Evolutionary conservation across 2,329 filamentous ascomycete species (phyloP).

Genomic region (Diaporthe velutina): DNA sequence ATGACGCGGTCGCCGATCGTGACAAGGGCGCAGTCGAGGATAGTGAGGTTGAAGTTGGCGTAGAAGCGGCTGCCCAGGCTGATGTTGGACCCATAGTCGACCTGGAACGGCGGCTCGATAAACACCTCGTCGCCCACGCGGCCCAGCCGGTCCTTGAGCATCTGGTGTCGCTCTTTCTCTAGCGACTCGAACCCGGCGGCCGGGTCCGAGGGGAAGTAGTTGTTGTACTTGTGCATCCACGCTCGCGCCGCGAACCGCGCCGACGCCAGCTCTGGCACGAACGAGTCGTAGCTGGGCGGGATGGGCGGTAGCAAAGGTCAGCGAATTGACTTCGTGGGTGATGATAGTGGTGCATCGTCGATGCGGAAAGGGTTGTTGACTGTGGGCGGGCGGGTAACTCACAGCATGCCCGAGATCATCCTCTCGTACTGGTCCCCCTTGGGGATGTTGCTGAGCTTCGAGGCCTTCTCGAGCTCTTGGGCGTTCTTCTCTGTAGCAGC

Average conservation of each 20-base stretch:
- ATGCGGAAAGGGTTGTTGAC: not conserved
- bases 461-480: conserved; percentile 55
- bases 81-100: conserved; percentile 77
- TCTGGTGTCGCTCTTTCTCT: conserved; percentile 53
- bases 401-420: conserved; percentile 75
- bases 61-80: conserved; percentile 72
- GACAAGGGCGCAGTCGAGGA: conserved; percentile 81
- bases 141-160: conserved; percentile 65
- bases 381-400: conserved; percentile 41
- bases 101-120: conserved; percentile 71
- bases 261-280: conserved; percentile 59
- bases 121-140: conserved; percentile 64
- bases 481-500: conserved; percentile 47
- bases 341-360: not conserved
- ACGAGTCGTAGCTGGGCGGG: conserved; percentile 61
- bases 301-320: not conserved
- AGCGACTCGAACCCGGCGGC: conserved; percentile 44
- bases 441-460: conserved; percentile 60
- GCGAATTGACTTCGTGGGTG: not conserved
- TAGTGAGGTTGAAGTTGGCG: conserved; percentile 71
- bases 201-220: conserved; percentile 57
- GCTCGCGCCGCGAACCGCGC: conserved; percentile 66
- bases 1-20: conserved; percentile 78
- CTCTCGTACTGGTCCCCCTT: conserved; percentile 72
- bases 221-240: conserved; percentile 70